Percentiles rank a stretch among this genome's conserved stretches.
Conservation (phyloP, 129 eudicot species). For the Apium graveolens region DNA sequence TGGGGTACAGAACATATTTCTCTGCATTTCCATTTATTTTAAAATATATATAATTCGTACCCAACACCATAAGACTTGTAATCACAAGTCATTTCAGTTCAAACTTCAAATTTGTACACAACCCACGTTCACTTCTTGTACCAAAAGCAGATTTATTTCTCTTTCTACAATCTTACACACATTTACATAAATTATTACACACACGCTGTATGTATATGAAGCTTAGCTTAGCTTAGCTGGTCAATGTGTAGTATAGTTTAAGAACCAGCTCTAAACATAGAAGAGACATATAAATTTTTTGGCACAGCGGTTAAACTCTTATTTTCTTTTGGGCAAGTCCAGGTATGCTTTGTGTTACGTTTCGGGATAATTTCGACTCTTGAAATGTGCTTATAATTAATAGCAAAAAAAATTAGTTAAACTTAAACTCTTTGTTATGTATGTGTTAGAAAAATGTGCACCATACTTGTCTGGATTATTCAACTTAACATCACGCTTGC, state of each 20-base stretch:
- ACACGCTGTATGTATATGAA: neutral
- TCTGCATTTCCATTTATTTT: neutral
- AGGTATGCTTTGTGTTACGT: too few relatives aligned
- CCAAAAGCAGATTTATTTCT: slow-evolving; percentile 4
- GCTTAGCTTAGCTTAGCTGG: slow-evolving; percentile 27
- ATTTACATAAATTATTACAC: neutral
- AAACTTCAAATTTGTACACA: slow-evolving; percentile 14
- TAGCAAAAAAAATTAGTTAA: too few relatives aligned
- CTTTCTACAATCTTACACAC: neutral
- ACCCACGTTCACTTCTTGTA: slow-evolving; percentile 22
- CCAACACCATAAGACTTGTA: neutral
- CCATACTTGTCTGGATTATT: slow-evolving; percentile 45
- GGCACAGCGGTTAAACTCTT: too few relatives aligned
- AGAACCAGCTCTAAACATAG: too few relatives aligned
- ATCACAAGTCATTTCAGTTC: neutral
- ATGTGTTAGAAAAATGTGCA: slow-evolving; percentile 13
- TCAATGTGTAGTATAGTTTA: neutral
- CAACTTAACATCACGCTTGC: slow-evolving; percentile 42
- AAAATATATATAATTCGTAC: neutral
- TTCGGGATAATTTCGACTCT: too few relatives aligned
- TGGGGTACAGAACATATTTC: slow-evolving; percentile 33
- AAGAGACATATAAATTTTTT: too few relatives aligned
- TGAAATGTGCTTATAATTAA: too few relatives aligned
- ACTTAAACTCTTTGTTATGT: neutral
- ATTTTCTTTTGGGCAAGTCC: too few relatives aligned